phyloP scores from a whole-genome alignment of 768 basidiomycete genomes.

The Jaapia argillacea region DNA sequence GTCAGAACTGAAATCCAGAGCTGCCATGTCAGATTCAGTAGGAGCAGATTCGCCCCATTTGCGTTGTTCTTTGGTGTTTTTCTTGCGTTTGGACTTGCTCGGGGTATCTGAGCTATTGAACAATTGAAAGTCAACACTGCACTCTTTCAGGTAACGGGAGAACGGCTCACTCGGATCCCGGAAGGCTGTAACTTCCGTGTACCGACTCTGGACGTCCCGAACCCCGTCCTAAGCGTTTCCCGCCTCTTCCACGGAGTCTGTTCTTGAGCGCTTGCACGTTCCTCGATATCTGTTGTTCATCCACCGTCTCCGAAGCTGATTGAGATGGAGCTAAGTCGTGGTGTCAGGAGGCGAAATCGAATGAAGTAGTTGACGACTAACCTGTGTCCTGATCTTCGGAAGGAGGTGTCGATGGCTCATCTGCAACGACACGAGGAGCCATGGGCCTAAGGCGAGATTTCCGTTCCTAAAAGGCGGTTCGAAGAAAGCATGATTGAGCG shows the following conservation, averaged over 20 bases:
- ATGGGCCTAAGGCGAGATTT: constrained; percentile 46
- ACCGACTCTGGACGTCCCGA: constrained; percentile 37
- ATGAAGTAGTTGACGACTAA: constrained; percentile 17
- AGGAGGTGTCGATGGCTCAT: constrained; percentile 33
- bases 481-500: constrained; percentile 3
- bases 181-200: constrained; percentile 50
- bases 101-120: constrained; percentile 48
- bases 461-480: constrained; percentile 42
- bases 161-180: constrained; percentile 58
- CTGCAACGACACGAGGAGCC: constrained; percentile 20
- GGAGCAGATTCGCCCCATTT: constrained; percentile 88
- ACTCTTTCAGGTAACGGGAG: neutral
- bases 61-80: constrained; percentile 63
- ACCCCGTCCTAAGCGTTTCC: constrained; percentile 42
- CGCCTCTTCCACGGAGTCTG: constrained; percentile 68
- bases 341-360: neutral
- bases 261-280: constrained; percentile 89
- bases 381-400: constrained; percentile 54
- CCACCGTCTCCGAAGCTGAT: constrained; percentile 42
- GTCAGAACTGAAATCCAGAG: constrained; percentile 78
- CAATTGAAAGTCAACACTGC: neutral
- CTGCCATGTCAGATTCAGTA: constrained; percentile 84
- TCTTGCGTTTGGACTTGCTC: constrained; percentile 40
- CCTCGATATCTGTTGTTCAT: constrained; percentile 86
- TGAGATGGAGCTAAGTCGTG: constrained; percentile 32